Base-by-base conservation (phyloP, 2,329 filamentous ascomycete genomes). In the Byssochlamys sp. region DNA sequence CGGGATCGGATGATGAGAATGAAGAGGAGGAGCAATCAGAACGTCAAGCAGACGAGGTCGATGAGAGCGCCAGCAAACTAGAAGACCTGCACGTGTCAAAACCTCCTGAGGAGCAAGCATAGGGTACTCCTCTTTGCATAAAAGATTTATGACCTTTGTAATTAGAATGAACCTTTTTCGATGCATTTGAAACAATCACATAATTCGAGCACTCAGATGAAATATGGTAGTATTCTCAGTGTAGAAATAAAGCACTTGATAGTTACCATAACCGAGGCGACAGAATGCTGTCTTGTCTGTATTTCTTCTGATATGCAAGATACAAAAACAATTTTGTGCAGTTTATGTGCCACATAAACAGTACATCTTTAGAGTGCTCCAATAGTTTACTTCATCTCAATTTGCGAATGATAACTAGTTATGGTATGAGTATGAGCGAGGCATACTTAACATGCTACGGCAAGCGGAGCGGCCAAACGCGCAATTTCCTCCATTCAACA, bases 1-100 rank as follows among this genome's bases (percentile, higher is more conserved):
- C 61, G 14, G 62, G 56, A 27, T 63, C 62, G 1, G 72, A 70
- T 2, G 71, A 70, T 5, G 76, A 73, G 2, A 74, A 74, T 3
- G 71, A 67, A 14, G 66, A 65, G 10, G 59, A 63, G n/a, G 61
- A 60, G 24, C 57, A 57, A 57, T 45, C 53, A 26, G 45, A 59
- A 53, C 51, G 27, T 14, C 49, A 53, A 52, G 55, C 56, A 55
- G 58, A 62, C 49, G 62, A 63, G 33, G 53, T 67, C 29, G 58
- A 62, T 14, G 67, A 70, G 11, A 71, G 60, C 59, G 66, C 71
- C 53, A 63, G 62, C 54, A 67, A 62, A 54, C 55, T 74, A 50
- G 67, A 65, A 52, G 65, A 66, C n/a, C 59, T 74, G 49, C 63
- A 67, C 49, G 64, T 74, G 48, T 73, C 70, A 27, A 65, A 63